phyloP scores from a whole-genome alignment of 2,329 filamentous ascomycete species.

The Akanthomyces lecanii region DNA sequence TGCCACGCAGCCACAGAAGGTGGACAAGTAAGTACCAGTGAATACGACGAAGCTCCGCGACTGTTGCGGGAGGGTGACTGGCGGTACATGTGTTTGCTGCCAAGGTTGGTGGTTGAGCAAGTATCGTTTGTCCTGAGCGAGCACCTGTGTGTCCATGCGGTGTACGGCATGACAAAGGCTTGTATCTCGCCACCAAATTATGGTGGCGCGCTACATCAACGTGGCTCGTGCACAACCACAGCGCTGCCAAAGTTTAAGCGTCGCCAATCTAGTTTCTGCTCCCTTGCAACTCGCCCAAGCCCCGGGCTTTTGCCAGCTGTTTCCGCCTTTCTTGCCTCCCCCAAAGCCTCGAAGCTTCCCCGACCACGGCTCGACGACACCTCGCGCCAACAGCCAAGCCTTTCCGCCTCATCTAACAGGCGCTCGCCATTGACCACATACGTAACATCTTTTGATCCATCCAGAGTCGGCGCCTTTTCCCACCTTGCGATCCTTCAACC shows the following conservation, averaged over 20 bases:
- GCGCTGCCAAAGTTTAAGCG: not conserved
- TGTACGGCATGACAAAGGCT: not conserved
- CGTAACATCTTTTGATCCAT: not conserved
- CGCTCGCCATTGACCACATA: not conserved
- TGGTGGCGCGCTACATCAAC: not conserved
- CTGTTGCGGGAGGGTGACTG: not conserved
- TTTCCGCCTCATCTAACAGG: not conserved
- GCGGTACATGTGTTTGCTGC: not conserved
- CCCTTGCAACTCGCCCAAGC: not conserved
- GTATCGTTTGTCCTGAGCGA: not conserved
- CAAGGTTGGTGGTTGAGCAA: not conserved
- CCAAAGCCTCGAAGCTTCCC: not conserved
- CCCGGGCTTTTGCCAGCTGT: constrained; percentile 5
- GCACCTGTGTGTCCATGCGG: not conserved
- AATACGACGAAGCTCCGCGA: not conserved
- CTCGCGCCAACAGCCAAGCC: not conserved
- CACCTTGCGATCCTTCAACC: too few relatives aligned
- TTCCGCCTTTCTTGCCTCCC: not conserved
- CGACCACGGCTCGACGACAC: not conserved
- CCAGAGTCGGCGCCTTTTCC: too few relatives aligned
- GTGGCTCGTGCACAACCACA: constrained; percentile 4
- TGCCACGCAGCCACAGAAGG: too few relatives aligned
- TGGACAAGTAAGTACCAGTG: not conserved
- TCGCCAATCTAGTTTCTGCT: not conserved
- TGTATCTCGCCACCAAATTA: constrained; percentile 6